Percentiles rank a stretch among this genome's conserved stretches.
Evolutionary conservation across 768 basidiomycete genomes (phyloP).

Genomic region (Russula abietina): DNA sequence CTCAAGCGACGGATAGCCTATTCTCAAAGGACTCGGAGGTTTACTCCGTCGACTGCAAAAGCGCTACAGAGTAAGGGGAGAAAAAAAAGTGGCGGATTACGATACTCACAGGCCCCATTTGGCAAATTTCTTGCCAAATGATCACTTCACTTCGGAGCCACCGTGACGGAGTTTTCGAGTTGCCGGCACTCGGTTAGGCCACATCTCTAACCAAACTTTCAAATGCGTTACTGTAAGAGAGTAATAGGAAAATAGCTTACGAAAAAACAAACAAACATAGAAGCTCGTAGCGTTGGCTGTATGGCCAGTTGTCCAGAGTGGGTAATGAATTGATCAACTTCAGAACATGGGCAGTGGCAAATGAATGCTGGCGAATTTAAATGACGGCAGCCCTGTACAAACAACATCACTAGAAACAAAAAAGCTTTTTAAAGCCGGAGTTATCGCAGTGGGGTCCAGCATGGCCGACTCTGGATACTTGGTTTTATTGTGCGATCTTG

Average conservation of each 20-base stretch:
- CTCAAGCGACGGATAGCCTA: not conserved
- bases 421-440: not conserved
- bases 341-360: not conserved
- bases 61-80: no score
- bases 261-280: no score
- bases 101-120: not conserved
- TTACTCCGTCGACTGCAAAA: not conserved
- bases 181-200: not conserved
- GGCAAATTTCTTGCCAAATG: not conserved
- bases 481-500: not conserved
- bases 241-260: not conserved
- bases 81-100: not conserved
- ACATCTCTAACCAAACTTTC: no score
- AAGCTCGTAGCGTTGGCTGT: no score
- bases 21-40: not conserved
- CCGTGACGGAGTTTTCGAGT: not conserved
- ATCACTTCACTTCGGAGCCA: not conserved
- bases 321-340: not conserved
- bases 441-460: not conserved
- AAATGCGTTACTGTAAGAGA: not conserved
- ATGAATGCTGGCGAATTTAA: not conserved
- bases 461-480: not conserved
- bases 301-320: no score
- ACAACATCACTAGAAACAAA: no score
- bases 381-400: not conserved